These are phyloP conservation scores for Thelephora ganbajun DNA, from an alignment of 768 basidiomycete species.

Conservation along the genomic window DNA sequence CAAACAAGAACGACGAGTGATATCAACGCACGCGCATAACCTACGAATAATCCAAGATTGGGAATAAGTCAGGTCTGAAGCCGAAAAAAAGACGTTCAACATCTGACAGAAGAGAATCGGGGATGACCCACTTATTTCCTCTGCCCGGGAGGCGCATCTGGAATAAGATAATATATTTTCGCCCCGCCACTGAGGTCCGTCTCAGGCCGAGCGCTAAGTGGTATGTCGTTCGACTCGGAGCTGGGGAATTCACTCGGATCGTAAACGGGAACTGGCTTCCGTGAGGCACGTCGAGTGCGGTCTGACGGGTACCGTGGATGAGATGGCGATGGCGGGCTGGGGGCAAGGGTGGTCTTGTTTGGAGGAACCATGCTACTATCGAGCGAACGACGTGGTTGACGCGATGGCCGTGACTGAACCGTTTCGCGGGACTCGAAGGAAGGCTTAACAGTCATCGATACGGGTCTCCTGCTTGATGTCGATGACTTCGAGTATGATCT, in stretches of 20 bases:
- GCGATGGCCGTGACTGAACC: background rate
- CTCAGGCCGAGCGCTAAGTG: too few relatives aligned
- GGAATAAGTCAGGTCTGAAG: too few relatives aligned
- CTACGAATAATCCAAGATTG: too few relatives aligned
- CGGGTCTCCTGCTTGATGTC: background rate
- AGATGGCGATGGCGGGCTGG: background rate
- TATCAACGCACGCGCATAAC: too few relatives aligned
- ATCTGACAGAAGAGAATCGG: too few relatives aligned
- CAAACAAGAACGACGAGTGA: too few relatives aligned
- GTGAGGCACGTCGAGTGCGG: conserved; percentile 8
- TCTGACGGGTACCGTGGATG: background rate
- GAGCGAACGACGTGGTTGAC: background rate
- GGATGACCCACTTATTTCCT: too few relatives aligned
- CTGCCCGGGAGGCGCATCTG: too few relatives aligned
- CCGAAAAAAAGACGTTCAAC: too few relatives aligned
- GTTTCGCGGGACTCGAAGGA: background rate
- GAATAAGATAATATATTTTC: too few relatives aligned
- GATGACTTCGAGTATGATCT: background rate
- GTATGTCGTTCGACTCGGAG: too few relatives aligned
- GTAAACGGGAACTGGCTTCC: conserved; percentile 13
- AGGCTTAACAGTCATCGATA: background rate
- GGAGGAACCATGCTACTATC: background rate
- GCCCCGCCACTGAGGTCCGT: too few relatives aligned
- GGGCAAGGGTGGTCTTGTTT: background rate
- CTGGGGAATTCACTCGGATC: background rate